A percentile compares a stretch with the other conserved stretches of the same genome.
Evolutionary conservation across 345 rosid species (phyloP).

Genomic region (Odontarrhena argentea): DNA sequence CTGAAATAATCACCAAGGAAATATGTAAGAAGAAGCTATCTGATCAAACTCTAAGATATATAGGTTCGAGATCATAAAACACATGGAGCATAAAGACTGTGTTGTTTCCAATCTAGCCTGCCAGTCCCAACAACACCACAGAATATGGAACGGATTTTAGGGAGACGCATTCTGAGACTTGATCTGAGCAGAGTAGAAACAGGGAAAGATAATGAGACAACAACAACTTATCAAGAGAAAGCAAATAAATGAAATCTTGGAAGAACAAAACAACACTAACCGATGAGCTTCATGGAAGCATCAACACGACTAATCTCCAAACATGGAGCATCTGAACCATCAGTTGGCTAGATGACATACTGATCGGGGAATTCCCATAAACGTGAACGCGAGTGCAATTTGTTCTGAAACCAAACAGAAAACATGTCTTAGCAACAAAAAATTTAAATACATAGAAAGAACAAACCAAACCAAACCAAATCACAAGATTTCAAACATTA

Average conservation of each 20-base stretch:
- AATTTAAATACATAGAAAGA: neutral
- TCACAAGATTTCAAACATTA: neutral
- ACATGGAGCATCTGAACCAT: constrained; percentile 82
- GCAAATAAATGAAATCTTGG: neutral
- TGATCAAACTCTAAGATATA: neutral
- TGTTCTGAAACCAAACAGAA: constrained; percentile 44
- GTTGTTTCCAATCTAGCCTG: constrained; percentile 53
- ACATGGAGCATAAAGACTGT: neutral
- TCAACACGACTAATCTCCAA: constrained; percentile 59
- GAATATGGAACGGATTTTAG: constrained; percentile 63
- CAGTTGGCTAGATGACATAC: constrained; percentile 84
- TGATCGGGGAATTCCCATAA: constrained; percentile 97
- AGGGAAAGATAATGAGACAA: neutral
- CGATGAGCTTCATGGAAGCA: constrained; percentile 73
- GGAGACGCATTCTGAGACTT: constrained; percentile 80
- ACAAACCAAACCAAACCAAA: neutral
- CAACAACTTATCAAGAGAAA: neutral
- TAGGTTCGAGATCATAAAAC: constrained; percentile 10
- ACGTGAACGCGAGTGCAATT: constrained; percentile 74
- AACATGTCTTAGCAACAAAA: neutral
- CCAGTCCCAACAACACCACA: constrained; percentile 85
- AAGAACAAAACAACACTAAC: constrained; percentile 42
- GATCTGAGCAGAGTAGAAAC: constrained; percentile 47
- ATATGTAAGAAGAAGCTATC: constrained; percentile 12
- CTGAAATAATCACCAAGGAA: constrained; percentile 43